phyloP scores from a whole-genome alignment of 305 asterid species.

The Ajuga reptans region DNA sequence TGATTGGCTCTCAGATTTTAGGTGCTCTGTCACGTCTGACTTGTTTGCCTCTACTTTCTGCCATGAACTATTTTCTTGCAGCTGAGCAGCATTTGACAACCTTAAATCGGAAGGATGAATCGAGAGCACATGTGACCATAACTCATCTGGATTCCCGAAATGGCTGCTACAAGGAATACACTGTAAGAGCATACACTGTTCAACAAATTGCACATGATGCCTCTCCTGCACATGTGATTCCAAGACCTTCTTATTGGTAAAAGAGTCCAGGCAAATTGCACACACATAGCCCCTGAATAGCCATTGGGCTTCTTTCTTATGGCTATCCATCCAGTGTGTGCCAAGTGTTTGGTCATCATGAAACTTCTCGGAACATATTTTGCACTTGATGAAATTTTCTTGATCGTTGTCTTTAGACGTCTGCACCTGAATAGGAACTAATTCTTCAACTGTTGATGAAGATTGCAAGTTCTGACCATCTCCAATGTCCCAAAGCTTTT shows the following conservation, averaged over 20 bases:
- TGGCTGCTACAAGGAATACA: conserved; percentile 85
- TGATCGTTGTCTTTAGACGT: conserved; percentile 29
- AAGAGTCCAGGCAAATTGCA: conserved; percentile 92
- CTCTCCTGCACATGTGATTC: conserved; percentile 94
- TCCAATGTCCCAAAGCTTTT: conserved; percentile 65
- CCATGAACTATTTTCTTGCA: conserved; percentile 25
- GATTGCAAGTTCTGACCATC: conserved; percentile 36
- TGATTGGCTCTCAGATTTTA: conserved; percentile 42
- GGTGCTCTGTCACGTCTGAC: conserved; percentile 28
- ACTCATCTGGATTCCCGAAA: conserved; percentile 71
- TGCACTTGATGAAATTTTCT: conserved; percentile 63
- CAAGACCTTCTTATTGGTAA: conserved; percentile 79
- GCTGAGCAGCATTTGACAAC: conserved; percentile 41
- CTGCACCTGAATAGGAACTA: conserved; percentile 30
- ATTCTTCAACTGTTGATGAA: conserved; percentile 37
- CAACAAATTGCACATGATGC: conserved; percentile 84
- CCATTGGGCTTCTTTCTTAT: conserved; percentile 95
- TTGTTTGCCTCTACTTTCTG: conserved; percentile 34
- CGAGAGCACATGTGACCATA: conserved; percentile 80
- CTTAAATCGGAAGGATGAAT: conserved; percentile 53
- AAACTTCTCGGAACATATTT: conserved; percentile 59
- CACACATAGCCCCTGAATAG: conserved; percentile 93
- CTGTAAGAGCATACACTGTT: conserved; percentile 93
- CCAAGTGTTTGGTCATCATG: conserved; percentile 69
- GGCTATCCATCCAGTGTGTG: conserved; percentile 71